Base-by-base conservation (phyloP, 805 yeast species). In the Starmera amethionina region DNA sequence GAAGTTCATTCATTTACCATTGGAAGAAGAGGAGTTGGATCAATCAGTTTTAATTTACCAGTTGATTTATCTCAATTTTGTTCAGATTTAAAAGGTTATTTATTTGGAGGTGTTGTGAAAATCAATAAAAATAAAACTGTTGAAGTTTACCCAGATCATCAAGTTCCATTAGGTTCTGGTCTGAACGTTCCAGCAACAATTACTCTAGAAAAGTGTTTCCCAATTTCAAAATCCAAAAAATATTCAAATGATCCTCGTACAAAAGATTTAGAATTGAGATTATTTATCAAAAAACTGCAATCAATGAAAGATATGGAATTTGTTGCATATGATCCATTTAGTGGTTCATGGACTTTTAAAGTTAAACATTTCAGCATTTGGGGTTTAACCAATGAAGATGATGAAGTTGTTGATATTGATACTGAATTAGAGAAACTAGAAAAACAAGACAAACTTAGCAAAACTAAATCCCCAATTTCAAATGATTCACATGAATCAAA, bases 331-430 rank as follows among this genome's bases (percentile, higher is more conserved):
- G 88, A 83, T 51, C 87, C 88, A 4, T 68, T 79, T 27, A 73
- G 76, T 5, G 85, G 86, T 30, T 60, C 73, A 5, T 88, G 89
- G 87, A 77, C 81, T 1, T 88, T 86, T 60, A 74, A 69, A 49
- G 96, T 89, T 8, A 78, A 82, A 49, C 98, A 93, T 64, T 93
- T 93, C 54, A 87, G 96, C 64, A 75, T 84, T 6, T 93, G 97
- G 96, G 97, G 97, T 7, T 62, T 93, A 32, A 70, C 81, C 14
- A 83, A 79, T 47, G 86, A 80, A 22, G 77, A 71, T 18, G 77
- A 70, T 33, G 79, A 66, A 12, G 73, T 72, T 32, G 68, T 75
- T 34, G 87, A 77, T 46, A 68, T 65, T 10, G 72, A 70, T 22
- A 60, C 68, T 18, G 56, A 55, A 39, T 46, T 42, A 42, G 59